Base-by-base conservation (phyloP, 148 eudicot species). In the Selenicereus undatus region DNA sequence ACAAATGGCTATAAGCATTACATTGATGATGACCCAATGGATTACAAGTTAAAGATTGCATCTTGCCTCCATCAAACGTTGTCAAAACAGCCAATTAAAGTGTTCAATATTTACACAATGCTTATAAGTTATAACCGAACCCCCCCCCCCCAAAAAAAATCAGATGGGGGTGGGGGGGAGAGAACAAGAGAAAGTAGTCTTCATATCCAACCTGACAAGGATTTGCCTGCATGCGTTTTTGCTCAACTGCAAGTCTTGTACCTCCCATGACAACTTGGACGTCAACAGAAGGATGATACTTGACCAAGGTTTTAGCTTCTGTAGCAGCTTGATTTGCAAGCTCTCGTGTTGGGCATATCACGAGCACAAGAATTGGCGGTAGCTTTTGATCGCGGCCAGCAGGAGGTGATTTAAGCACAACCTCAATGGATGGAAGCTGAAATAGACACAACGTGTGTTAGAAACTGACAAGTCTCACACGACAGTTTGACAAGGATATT, bases 181-280 rank as follows among this genome's bases (percentile, higher is more conserved):
- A 2, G 7, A 24, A n/a, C 0, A 64, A 22, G 68, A 24, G 20
- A 64, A n/a, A 17, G 7, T 14, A 78, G 76, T 74, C 29, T 35
- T 52, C 36, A 73, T 58, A 74, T 71, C 81, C 86, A 24, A 92
- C 99, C 94, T 97, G 99, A 84, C 99, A 97, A 70, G 97, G 97
- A 83, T 90, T 91, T 78, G 93, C 86, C 82, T 92, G 91, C 89
- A 94, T 86, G 56, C 93, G 91, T 84, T 91, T 97, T 85, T 97
- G 99, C 85, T 97, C 99, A 58, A 87, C 80, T 76, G 92, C 85
- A 80, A 94, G 92, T 81, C 92, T 87, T 30, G 99, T 97, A 76
- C 99, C 99, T 65, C 99, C 99, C 0, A 94, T 97, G 79, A 97
- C 99, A 87, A 97, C 97, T 91, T 97, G 98, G 79, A 91, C 92